Evolutionary conservation across 306 rosid species (phyloP), one percentile per base, ranked within the genome.

Genomic region (Quercus wislizeni): DNA sequence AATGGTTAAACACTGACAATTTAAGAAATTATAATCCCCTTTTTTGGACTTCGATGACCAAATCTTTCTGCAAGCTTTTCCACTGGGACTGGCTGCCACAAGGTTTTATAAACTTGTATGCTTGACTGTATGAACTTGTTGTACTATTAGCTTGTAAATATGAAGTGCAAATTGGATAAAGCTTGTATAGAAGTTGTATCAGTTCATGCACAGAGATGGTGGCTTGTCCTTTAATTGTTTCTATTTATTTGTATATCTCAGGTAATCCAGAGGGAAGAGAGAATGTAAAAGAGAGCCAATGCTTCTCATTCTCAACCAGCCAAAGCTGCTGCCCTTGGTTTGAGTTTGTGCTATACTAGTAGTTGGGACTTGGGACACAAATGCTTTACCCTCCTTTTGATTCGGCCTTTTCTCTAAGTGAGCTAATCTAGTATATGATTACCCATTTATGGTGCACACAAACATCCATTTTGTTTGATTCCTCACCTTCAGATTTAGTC

Each of bases 141-240:
- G 54, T 59, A 71, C 71, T 73, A 58, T 59, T 20, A 49, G 28
- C 69, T 55, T 74, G 83, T 74, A 80, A 23, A 80, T 80, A 73
- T 73, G 21, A 72, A 61, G 43, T 79, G 49, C 35, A 72, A 72
- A 46, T 19, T 23, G 14, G 71, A 56, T 57, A 43, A 57, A 72
- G 58, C 78, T 58, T 79, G 82, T 79, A 72, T 21, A 79, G 82
- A 25, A 46, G 31, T 21, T 51, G 55, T 79, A 3, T 46, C 57
- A 11, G 33, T 46, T 56, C 20, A 21, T 49, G 55, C 25, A 31
- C 41, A 71, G 21, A 49, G 25, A 35, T 41, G 41, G n/a, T 51
- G 35, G 57, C 75, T 23, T 20, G 33, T 67, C 52, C 75, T 13
- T 25, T 15, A 23, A 6, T 49, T 18, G 20, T 3, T 5, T 21